A percentile compares a stretch with the other conserved stretches of the same genome.
Conservation (phyloP, 768 basidiomycete genomes). For the Lenzites betulinus region DNA sequence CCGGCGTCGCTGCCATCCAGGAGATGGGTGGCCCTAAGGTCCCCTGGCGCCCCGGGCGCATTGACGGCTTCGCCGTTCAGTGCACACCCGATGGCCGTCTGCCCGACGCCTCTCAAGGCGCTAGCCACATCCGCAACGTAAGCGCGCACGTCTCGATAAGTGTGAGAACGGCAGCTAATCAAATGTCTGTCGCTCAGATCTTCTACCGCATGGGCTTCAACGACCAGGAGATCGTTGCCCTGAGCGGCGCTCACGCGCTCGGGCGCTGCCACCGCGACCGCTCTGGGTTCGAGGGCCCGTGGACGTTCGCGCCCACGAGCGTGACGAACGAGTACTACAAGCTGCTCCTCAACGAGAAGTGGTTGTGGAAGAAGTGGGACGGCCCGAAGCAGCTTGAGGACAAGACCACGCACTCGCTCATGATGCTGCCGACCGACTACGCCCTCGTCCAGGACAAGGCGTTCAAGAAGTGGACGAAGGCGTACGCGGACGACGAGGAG, state of each 20-base stretch:
- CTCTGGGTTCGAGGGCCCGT: slow-evolving; percentile 88
- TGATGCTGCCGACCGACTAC: slow-evolving; percentile 98
- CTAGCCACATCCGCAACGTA: slow-evolving; percentile 81
- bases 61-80: slow-evolving; percentile 78
- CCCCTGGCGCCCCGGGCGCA: slow-evolving; percentile 91
- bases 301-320: slow-evolving; percentile 92
- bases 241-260: slow-evolving; percentile 92
- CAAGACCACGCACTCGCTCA: slow-evolving; percentile 83
- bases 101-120: slow-evolving; percentile 82
- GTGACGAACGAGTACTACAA: slow-evolving; percentile 86
- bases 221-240: slow-evolving; percentile 96
- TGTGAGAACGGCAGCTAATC: not conserved
- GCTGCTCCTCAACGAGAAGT: slow-evolving; percentile 87
- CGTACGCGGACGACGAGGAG: slow-evolving; percentile 82
- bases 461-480: slow-evolving; percentile 87
- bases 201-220: slow-evolving; percentile 97
- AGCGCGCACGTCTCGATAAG: slow-evolving; percentile 24
- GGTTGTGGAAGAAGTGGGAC: slow-evolving; percentile 95
- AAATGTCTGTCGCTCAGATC: slow-evolving; percentile 45
- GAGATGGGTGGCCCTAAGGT: slow-evolving; percentile 93
- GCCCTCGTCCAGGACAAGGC: slow-evolving; percentile 86
- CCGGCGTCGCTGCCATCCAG: slow-evolving; percentile 87
- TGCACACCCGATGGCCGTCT: slow-evolving; percentile 88
- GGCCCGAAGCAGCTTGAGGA: slow-evolving; percentile 95
- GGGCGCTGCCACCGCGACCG: slow-evolving; percentile 89